Conservation (phyloP, 2,329 filamentous ascomycete genomes). For the Magnaporthiopsis rhizophila region DNA sequence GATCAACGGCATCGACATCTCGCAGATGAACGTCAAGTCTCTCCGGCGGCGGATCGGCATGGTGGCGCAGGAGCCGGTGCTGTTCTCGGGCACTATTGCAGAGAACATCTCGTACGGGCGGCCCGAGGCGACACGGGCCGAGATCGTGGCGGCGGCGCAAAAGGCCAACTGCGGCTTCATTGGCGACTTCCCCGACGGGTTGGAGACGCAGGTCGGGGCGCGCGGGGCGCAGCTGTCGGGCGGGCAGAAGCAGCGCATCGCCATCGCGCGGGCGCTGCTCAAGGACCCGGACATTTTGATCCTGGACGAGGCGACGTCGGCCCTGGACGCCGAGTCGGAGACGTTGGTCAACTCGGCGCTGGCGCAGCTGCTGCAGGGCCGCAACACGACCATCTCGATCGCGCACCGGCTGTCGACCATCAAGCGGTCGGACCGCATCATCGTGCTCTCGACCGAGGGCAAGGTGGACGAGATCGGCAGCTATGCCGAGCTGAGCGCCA, state of each 20-base stretch:
- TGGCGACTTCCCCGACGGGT: slow-evolving; percentile 87
- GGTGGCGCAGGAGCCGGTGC: slow-evolving; percentile 89
- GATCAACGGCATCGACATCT: slow-evolving; percentile 79
- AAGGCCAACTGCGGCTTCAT: slow-evolving; percentile 97
- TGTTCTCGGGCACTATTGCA: slow-evolving; percentile 78
- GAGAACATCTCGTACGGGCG: slow-evolving; percentile 90
- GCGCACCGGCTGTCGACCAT: slow-evolving; percentile 94
- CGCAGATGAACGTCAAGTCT: slow-evolving; percentile 85
- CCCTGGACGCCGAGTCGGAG: slow-evolving; percentile 92
- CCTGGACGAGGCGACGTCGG: slow-evolving; percentile 91
- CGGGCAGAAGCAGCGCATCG: slow-evolving; percentile 95
- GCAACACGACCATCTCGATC: slow-evolving; percentile 95
- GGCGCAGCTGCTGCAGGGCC: slow-evolving; percentile 68
- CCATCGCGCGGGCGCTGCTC: slow-evolving; percentile 87
- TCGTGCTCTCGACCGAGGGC: slow-evolving; percentile 81
- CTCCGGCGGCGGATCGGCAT: slow-evolving; percentile 87
- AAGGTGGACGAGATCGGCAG: slow-evolving; percentile 85
- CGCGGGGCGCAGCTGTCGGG: slow-evolving; percentile 90
- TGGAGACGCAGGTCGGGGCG: slow-evolving; percentile 89
- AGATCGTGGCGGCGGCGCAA: slow-evolving; percentile 79
- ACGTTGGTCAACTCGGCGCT: slow-evolving; percentile 92
- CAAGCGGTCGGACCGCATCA: slow-evolving; percentile 89
- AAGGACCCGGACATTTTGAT: slow-evolving; percentile 97
- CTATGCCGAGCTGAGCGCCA: slow-evolving; percentile 66
- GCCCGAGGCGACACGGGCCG: slow-evolving; percentile 65